Conservation (phyloP, 306 rosid genomes). For the Fragaria vesca region DNA sequence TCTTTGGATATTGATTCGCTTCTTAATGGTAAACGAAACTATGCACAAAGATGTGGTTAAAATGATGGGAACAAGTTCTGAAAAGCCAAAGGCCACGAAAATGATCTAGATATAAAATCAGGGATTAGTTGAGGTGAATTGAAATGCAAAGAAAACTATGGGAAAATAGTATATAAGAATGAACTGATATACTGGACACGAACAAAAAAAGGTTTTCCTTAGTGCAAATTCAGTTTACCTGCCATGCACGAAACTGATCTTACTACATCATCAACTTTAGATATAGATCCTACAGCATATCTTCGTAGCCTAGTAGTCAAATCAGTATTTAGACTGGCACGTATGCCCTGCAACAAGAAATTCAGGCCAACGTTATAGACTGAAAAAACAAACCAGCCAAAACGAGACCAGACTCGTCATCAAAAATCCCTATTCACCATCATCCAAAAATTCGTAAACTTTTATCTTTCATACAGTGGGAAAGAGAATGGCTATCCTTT, state of each 20-base stretch:
- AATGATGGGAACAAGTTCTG: neutral
- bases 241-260: conserved; percentile 39
- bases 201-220: neutral
- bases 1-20: neutral
- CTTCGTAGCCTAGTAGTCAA: conserved; percentile 35
- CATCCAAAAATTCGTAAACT: too few species aligned
- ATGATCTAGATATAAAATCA: neutral
- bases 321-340: conserved; percentile 41
- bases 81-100: neutral
- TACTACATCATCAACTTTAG: conserved; percentile 31
- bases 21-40: neutral
- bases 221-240: conserved; percentile 37
- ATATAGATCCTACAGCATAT: conserved; percentile 35
- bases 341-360: conserved; percentile 43
- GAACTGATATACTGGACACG: neutral
- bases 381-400: neutral
- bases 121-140: neutral
- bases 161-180: neutral
- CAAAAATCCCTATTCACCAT: neutral
- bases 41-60: neutral
- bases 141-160: neutral
- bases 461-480: too few species aligned
- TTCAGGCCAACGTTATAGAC: neutral
- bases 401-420: neutral
- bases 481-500: neutral